Base-by-base conservation (phyloP, 139 green algal species). In the Axilococcus clingmanii region DNA sequence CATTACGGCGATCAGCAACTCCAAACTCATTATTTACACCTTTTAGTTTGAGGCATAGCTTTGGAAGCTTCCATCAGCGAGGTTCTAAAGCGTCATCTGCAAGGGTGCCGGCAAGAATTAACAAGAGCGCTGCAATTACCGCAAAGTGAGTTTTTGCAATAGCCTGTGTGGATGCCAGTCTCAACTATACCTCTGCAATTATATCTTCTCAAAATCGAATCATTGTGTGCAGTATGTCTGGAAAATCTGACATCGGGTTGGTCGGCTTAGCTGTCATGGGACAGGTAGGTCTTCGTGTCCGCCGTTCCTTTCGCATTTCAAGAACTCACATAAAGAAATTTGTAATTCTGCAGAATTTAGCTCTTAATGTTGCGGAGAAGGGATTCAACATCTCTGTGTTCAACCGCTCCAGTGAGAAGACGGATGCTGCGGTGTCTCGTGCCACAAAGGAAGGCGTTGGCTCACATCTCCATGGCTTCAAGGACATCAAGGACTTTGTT, bases 191-290 rank as follows among this genome's bases (percentile, higher is more conserved):
- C n/a, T n/a, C n/a, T n/a, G n/a, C n/a, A n/a, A n/a, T n/a, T n/a
- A n/a, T n/a, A n/a, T n/a, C 12, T 38, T 38, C 12, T 12, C 12
- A 38, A 38, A 17, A 12, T 38, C 33, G 12, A 23, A 23, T 49
- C 23, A 49, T 49, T 23, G 16, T 46, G 24, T 57, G 32, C 49
- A 57, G 49, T 7, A 31, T 38, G 17, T 44, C 49, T 44, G 28
- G 30, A 22, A 29, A 57, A 23, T 82, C 77, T 6, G 32, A 80
- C 51, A 87, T 99, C 44, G 93, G 93, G 14, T 82, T 99, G 1
- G 66, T 92, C 17, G 93, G 93, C 23, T 67, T 99, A 42, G 93
- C 93, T 2, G 93, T 99, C 19, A 99, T 99, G 93, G 93, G 92
- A 3, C 92, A 98, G 89, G 87, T 95, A 59, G 32, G 48, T 19